A percentile compares a stretch with the other conserved stretches of the same genome.
phyloP scores from a whole-genome alignment of 345 rosid species.

The Euphorbia lathyris region DNA sequence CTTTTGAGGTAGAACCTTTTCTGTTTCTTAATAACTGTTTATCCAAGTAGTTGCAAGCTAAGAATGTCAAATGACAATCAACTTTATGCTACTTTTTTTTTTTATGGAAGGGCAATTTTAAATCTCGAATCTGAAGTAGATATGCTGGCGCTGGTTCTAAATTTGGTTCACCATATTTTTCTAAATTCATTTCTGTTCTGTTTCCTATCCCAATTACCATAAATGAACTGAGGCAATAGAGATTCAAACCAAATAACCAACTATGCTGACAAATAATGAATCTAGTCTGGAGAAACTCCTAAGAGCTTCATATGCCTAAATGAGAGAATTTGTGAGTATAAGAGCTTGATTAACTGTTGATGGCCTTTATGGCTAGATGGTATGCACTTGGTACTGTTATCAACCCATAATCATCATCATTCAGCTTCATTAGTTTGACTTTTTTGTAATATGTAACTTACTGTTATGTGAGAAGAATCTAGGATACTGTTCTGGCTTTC shows the following conservation, averaged over 20 bases:
- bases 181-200: neutral
- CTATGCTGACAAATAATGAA: neutral
- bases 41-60: neutral
- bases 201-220: neutral
- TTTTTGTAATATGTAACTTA: neutral
- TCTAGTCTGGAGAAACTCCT: neutral
- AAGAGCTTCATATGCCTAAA: neutral
- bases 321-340: neutral
- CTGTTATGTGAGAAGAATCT: neutral
- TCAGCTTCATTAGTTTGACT: constrained; percentile 1
- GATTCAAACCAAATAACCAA: neutral
- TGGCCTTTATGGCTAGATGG: neutral
- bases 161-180: neutral
- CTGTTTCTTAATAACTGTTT: neutral
- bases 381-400: neutral
- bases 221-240: neutral
- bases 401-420: neutral
- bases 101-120: neutral
- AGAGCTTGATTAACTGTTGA: constrained; percentile 1
- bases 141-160: neutral
- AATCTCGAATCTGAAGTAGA: neutral
- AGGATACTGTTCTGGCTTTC: neutral
- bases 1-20: neutral
- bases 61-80: neutral
- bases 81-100: neutral